Base-by-base conservation (phyloP, 2,329 filamentous ascomycete species). In the Cyphellophora europaea region DNA sequence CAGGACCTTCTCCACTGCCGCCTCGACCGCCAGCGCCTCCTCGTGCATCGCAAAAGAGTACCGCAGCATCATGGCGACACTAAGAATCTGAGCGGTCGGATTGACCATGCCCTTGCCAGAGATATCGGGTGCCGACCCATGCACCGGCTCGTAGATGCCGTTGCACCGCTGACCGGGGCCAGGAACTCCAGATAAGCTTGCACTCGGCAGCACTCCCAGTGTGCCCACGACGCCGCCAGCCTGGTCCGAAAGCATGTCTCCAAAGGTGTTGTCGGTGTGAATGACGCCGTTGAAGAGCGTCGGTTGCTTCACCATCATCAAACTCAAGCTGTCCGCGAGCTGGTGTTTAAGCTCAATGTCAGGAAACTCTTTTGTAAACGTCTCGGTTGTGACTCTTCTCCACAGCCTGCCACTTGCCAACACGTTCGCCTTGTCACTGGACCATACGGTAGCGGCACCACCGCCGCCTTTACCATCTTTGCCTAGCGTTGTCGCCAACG, bases 171-270 rank as follows among this genome's bases (percentile, higher is more conserved):
- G 61, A 2, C 69, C 74, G 2, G 77, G 77, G 42, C 82, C 63
- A 84, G 94, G 81, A 87, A 96, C 72, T 94, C 84, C 67, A 95
- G 87, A 65, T 87, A 91, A 58, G 95, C 96, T 77, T 57, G 89
- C 91, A 25, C 89, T 96, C 48, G 91, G 91, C 25, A 91, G 95
- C 34, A 98, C 79, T 62, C 91, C 91, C 47, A 98, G 82, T 66
- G 91, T 91, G 61, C 91, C 91, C 55, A 98, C 96, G 52, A 98
- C 75, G 69, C 91, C 91, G 55, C 91, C 91, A 72, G 91, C 96
- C 86, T 96, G 94, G 65, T 98, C 91, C 56, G 89, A 96, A 49
- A 98, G 77, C 74, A 98, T 98, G 69, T 96, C 91, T 65, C 91
- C 91, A 73, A 96, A 98, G 55, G 96, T 74, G 75, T 98, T 98